A percentile compares a stretch with the other conserved stretches of the same genome.
These are phyloP conservation scores for Periglandula ipomoeae DNA, from an alignment of 2,329 filamentous ascomycete species.

Conservation along the genomic window DNA sequence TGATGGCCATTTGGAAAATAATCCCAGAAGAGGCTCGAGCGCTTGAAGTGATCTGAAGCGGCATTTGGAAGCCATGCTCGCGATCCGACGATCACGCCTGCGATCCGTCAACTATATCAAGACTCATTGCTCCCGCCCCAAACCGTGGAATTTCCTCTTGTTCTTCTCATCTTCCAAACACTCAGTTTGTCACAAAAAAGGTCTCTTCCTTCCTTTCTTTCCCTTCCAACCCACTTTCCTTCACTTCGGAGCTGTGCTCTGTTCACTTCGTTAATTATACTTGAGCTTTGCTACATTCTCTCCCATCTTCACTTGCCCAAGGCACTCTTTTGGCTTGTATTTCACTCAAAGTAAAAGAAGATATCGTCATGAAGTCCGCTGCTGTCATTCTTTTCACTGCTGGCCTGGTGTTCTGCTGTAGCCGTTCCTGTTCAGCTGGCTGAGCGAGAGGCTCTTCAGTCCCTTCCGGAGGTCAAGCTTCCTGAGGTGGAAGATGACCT, in stretches of 20 bases:
- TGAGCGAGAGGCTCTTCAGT: constrained; percentile 8
- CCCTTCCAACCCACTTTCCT: constrained; percentile 11
- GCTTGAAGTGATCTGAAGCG: background rate
- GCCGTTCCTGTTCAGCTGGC: constrained; percentile 16
- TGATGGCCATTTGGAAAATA: background rate
- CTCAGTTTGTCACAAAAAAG: background rate
- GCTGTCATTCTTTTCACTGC: constrained; percentile 19
- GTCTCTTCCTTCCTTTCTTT: constrained; percentile 3
- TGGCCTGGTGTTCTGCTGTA: constrained; percentile 21
- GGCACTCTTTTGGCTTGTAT: background rate
- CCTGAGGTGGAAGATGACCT: background rate
- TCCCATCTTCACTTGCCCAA: background rate
- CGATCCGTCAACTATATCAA: background rate
- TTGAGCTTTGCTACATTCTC: constrained; percentile 3
- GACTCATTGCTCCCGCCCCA: background rate
- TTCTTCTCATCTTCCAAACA: constrained; percentile 7
- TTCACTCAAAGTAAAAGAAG: background rate
- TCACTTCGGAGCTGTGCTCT: constrained; percentile 21
- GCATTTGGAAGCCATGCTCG: background rate
- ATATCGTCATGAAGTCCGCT: constrained; percentile 19
- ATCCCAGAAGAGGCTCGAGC: background rate
- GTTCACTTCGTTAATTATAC: too few relatives aligned
- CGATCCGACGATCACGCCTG: background rate
- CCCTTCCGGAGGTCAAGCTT: constrained; percentile 2
- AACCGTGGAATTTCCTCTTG: background rate